A percentile compares a stretch with the other conserved stretches of the same genome.
phyloP scores from a whole-genome alignment of 768 basidiomycete genomes.

The Mycena polygramma region DNA sequence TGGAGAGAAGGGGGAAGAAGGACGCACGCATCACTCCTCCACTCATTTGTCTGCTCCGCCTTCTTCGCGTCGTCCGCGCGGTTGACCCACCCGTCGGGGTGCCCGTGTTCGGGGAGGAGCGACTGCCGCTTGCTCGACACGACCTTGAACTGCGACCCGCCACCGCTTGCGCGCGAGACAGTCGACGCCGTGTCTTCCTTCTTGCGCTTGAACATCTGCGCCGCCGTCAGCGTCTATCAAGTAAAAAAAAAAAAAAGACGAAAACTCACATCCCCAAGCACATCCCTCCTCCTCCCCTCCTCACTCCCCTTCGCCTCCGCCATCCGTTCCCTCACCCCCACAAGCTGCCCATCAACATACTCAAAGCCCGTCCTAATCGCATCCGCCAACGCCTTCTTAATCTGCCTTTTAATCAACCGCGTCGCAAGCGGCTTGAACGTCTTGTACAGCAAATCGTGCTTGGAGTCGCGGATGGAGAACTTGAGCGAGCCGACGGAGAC shows the following conservation, averaged over 20 bases:
- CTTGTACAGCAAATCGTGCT: slow-evolving; percentile 92
- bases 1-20: background rate
- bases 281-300: slow-evolving; percentile 55
- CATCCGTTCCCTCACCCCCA: slow-evolving; percentile 83
- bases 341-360: slow-evolving; percentile 90
- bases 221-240: slow-evolving; percentile 5
- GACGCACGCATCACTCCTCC: slow-evolving; percentile 59
- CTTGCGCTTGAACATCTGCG: slow-evolving; percentile 70
- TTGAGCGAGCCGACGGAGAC: slow-evolving; percentile 86
- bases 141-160: slow-evolving; percentile 81
- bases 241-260: background rate
- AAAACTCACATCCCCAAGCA: slow-evolving; percentile 67
- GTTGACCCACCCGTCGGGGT: slow-evolving; percentile 81
- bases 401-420: slow-evolving; percentile 82
- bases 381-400: slow-evolving; percentile 66
- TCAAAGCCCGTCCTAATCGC: slow-evolving; percentile 86
- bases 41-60: slow-evolving; percentile 49
- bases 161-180: slow-evolving; percentile 3
- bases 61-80: slow-evolving; percentile 57
- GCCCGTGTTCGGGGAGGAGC: slow-evolving; percentile 71
- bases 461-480: slow-evolving; percentile 91
- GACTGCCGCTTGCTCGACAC: slow-evolving; percentile 81
- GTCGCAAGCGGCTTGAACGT: slow-evolving; percentile 84
- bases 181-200: slow-evolving; percentile 52
- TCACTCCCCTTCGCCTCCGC: slow-evolving; percentile 65